These are phyloP conservation scores for Oryza meyeriana DNA, from an alignment of 176 grass and related monocot genomes.

Conservation along the genomic window DNA sequence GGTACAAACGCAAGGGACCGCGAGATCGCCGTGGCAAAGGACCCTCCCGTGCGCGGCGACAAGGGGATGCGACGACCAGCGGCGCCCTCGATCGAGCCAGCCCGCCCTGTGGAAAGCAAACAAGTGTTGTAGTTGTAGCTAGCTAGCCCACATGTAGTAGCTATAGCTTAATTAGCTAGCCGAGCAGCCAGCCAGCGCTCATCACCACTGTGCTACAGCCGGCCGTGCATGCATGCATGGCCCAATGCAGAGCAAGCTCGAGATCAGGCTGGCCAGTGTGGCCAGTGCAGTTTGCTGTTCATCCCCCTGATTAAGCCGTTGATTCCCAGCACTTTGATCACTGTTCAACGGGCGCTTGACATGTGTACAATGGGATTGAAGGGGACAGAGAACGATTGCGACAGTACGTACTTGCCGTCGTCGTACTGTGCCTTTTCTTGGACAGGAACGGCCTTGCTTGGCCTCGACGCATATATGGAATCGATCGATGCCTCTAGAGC, in stretches of 20 bases:
- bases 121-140: background rate
- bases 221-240: background rate
- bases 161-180: background rate
- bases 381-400: background rate
- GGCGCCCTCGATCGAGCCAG: background rate
- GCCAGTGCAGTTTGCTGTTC: background rate
- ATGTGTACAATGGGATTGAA: background rate
- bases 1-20: slow-evolving; percentile 47
- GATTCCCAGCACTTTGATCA: background rate
- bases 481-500: background rate
- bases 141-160: background rate
- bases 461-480: background rate
- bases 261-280: background rate
- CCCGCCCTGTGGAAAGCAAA: slow-evolving; percentile 1
- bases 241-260: background rate
- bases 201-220: background rate
- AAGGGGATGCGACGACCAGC: slow-evolving; percentile 25
- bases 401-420: background rate
- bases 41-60: slow-evolving; percentile 27
- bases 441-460: background rate
- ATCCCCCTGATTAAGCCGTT: background rate
- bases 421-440: background rate
- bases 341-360: background rate
- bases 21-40: slow-evolving; percentile 20
- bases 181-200: background rate